Percentiles rank a stretch among this genome's conserved stretches.
Evolutionary conservation across 1,284 basidiomycete genomes (phyloP).

Genomic region (Trichosporon sp.): DNA sequence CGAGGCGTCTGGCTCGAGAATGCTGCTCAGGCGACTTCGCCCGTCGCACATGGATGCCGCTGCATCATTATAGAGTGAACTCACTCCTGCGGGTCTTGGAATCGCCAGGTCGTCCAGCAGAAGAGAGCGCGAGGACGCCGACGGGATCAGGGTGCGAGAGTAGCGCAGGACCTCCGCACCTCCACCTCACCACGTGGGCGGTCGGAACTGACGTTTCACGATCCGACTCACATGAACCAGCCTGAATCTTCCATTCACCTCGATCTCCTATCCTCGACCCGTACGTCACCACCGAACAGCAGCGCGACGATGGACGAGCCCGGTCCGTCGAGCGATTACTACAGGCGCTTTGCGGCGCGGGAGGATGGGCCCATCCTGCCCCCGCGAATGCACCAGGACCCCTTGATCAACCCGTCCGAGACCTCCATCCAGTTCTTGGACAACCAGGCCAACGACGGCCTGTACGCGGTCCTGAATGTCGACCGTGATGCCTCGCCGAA

Average conservation of each 20-base stretch:
- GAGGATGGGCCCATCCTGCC: slow-evolving; percentile 35
- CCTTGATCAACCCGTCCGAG: slow-evolving; percentile 22
- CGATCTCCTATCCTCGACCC: not conserved
- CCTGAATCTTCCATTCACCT: not conserved
- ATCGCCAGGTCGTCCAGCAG: no score
- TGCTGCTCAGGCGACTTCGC: no score
- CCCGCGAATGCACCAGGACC: slow-evolving; percentile 26
- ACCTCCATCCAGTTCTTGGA: slow-evolving; percentile 15
- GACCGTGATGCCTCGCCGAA: slow-evolving; percentile 32
- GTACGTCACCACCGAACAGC: not conserved
- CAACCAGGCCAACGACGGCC: slow-evolving; percentile 13
- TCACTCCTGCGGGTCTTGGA: no score
- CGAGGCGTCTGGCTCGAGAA: no score
- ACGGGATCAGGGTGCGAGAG: no score
- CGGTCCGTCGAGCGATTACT: slow-evolving; percentile 43
- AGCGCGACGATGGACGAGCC: slow-evolving; percentile 31
- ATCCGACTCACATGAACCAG: not conserved
- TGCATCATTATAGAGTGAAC: no score
- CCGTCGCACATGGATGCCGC: no score
- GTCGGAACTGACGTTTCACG: not conserved
- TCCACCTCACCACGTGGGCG: not conserved
- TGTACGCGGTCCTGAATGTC: slow-evolving; percentile 46
- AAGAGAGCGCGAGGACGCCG: no score
- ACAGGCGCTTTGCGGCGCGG: slow-evolving; percentile 33
- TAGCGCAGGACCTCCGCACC: no score